Conservation (phyloP, 371 early-diverging fungal genomes). For the Mortierella sp. region DNA sequence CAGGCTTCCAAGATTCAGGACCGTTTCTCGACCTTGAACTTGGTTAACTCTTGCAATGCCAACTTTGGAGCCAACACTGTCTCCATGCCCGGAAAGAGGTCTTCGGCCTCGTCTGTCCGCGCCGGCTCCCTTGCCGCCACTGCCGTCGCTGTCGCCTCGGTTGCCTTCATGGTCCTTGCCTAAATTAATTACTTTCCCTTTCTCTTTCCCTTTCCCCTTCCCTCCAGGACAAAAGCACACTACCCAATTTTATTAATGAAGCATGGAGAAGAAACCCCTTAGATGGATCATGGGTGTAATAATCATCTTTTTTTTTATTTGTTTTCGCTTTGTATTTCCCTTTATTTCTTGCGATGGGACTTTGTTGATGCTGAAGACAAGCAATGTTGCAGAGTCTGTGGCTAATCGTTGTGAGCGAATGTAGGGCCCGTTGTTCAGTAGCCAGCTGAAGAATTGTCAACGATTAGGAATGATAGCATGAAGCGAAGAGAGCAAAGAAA, state of each 20-base stretch:
- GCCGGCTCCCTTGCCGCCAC: conserved; percentile 31
- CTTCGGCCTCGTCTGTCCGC: conserved; percentile 30
- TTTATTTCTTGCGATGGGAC: not conserved
- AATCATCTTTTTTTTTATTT: not conserved
- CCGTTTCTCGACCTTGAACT: conserved; percentile 31
- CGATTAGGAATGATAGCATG: too few species aligned
- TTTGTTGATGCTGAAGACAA: not conserved
- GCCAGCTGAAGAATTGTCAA: not conserved
- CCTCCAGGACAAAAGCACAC: too few species aligned
- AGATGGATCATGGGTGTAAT: conserved; percentile 1
- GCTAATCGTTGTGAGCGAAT: not conserved
- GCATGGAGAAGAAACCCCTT: not conserved
- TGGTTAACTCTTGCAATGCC: conserved; percentile 47
- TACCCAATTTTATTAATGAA: conserved; percentile 1
- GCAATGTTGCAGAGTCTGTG: not conserved
- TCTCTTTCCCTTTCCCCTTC: too few species aligned
- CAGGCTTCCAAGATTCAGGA: conserved; percentile 44
- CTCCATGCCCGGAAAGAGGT: conserved; percentile 41
- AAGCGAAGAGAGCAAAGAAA: too few species aligned
- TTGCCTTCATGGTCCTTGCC: conserved; percentile 35
- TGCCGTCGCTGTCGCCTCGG: conserved; percentile 30
- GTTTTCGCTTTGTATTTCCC: not conserved
- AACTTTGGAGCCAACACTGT: conserved; percentile 46
- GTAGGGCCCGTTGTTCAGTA: not conserved
- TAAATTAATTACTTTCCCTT: conserved; percentile 17